phyloP scores from a whole-genome alignment of 2,329 filamentous ascomycete genomes.

The Trichoderma arundinaceum region DNA sequence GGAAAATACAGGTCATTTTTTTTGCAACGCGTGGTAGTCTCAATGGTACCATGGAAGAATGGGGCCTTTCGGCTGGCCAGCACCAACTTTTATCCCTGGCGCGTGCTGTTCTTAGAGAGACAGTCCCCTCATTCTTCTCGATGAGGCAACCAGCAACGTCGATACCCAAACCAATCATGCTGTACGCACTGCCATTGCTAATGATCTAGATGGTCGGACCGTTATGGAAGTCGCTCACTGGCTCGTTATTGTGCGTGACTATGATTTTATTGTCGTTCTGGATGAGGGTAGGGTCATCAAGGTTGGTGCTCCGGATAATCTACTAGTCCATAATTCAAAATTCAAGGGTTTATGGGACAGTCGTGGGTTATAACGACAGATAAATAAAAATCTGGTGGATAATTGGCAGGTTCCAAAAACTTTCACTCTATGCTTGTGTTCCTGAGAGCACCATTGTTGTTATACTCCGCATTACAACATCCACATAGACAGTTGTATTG shows the following conservation, averaged over 20 bases:
- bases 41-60: background rate
- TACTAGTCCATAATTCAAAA: background rate
- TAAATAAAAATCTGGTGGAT: too few relatives aligned
- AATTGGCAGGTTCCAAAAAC: too few relatives aligned
- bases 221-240: too few relatives aligned
- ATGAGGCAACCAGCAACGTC: background rate
- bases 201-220: too few relatives aligned
- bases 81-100: background rate
- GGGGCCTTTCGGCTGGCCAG: background rate
- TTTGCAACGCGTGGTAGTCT: background rate
- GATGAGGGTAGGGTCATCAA: too few relatives aligned
- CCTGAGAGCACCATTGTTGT: too few relatives aligned
- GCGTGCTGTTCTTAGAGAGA: background rate
- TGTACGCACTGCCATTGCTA: background rate
- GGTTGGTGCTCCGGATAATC: background rate
- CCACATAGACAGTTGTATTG: too few relatives aligned
- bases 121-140: background rate
- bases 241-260: too few relatives aligned
- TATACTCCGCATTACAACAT: too few relatives aligned
- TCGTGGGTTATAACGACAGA: background rate
- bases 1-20: background rate
- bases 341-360: background rate
- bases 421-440: too few relatives aligned
- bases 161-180: background rate
- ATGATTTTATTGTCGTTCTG: too few relatives aligned